These are phyloP conservation scores for Malania oleifera DNA, from an alignment of 164 flowering plant species.

Conservation along the genomic window DNA sequence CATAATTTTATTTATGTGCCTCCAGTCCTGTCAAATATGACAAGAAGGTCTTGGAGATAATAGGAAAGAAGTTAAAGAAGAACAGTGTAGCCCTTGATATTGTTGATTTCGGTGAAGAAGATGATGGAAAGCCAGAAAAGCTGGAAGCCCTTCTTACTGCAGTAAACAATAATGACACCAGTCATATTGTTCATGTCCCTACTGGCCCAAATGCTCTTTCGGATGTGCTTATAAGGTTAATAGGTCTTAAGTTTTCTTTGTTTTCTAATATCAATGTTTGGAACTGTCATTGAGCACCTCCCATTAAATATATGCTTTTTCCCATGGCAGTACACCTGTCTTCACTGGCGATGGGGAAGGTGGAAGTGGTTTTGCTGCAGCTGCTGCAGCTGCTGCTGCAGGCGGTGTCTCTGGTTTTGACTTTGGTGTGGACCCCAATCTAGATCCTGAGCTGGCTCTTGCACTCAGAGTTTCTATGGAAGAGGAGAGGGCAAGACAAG, in stretches of 20 bases:
- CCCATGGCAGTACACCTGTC: slow-evolving; percentile 64
- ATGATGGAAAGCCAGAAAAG: slow-evolving; percentile 81
- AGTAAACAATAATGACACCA: slow-evolving; percentile 81
- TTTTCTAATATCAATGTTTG: neutral
- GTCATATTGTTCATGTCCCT: slow-evolving; percentile 92
- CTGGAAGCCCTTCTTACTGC: slow-evolving; percentile 82
- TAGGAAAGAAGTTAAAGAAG: slow-evolving; percentile 87
- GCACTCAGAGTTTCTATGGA: slow-evolving; percentile 98
- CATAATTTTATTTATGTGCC: slow-evolving; percentile 2
- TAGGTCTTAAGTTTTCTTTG: neutral
- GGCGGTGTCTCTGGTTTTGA: slow-evolving; percentile 78
- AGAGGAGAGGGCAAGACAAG: slow-evolving; percentile 99
- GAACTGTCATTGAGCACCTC: no score
- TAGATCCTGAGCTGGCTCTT: slow-evolving; percentile 97
- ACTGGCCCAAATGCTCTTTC: slow-evolving; percentile 79
- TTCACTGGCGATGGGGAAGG: slow-evolving; percentile 97
- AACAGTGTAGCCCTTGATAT: slow-evolving; percentile 93
- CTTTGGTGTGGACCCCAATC: slow-evolving; percentile 95
- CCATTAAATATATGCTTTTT: neutral
- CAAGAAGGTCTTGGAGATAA: slow-evolving; percentile 76
- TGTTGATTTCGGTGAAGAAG: slow-evolving; percentile 91
- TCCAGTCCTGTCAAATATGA: slow-evolving; percentile 84
- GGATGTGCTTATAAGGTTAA: slow-evolving; percentile 85
- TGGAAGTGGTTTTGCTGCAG: slow-evolving; percentile 90
- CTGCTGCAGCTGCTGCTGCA: slow-evolving; percentile 85